Base-by-base conservation (phyloP, 805 yeast species). In the Cyberlindnera euphorbiiphila region DNA sequence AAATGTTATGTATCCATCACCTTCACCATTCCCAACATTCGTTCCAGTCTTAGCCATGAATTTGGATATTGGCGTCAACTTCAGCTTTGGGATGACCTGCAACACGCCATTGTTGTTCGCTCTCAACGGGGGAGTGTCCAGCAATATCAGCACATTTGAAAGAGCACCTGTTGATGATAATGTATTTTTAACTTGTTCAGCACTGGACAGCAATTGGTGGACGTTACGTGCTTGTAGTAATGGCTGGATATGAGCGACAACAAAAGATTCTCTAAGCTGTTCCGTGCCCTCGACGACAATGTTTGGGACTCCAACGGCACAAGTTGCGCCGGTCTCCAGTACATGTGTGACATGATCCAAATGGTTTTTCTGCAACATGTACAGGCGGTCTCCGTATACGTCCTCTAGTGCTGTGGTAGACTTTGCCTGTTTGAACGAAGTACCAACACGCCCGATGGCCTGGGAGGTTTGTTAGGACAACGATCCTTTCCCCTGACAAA, bases 21-120 rank as follows among this genome's bases (percentile, higher is more conserved):
- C 98, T 65, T 93, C 98, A 22, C 95, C 95, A 56, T 93, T 91
- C 2, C 98, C 98, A 7, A 93, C 76, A 59, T 88, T 89, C 2
- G 98, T 93, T 4, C 99, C 99, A 1, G 97, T 85, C 51, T 84
- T 85, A 36, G 95, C 89, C 42, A 74, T 71, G 50, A 88, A 83
- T 47, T 74, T 72, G 49, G 86, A 86, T 4, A 73, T 73, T 0
- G 91, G 89, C 5, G 47, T 26, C 9, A 67, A 34, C 24, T 60
- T 54, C 11, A 65, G 32, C 13, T 45, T 51, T 13, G 68, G 64
- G 6, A 53, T 51, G 3, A 64, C 49, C 11, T 53, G 53, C 6
- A 60, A 36, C 3, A 53, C 39, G 11, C n/a, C n/a, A n/a, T 32
- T 39, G 14, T n/a, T 20, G 15, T 5, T 12, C 5, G n/a, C 6